phyloP scores from a whole-genome alignment of 176 grass and related monocot species.

The Carex cristatella region DNA sequence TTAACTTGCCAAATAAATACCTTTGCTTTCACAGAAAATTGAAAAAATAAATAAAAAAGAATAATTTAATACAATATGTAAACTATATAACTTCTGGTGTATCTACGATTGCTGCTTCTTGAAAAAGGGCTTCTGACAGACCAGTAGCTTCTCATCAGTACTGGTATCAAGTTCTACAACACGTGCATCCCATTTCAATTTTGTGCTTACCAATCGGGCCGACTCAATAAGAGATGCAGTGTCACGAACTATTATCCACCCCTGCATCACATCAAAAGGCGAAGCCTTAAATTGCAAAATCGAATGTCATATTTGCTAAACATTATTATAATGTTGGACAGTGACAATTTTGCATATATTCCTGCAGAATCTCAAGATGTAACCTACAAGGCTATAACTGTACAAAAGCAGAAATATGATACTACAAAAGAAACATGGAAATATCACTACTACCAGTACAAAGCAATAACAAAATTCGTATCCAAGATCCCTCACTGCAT shows the following conservation, averaged over 20 bases:
- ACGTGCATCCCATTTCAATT: slow-evolving; percentile 84
- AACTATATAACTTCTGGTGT: neutral
- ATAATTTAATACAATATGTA: slow-evolving; percentile 16
- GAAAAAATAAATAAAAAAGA: slow-evolving; percentile 1
- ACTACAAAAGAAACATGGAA: neutral
- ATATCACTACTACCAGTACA: no score
- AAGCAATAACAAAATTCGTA: no score
- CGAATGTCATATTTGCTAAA: neutral
- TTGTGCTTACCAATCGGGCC: slow-evolving; percentile 61
- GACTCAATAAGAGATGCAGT: slow-evolving; percentile 60
- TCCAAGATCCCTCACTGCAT: neutral
- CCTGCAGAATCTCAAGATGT: neutral
- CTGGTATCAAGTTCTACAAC: slow-evolving; percentile 73
- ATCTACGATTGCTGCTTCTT: slow-evolving; percentile 41
- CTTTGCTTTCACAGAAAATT: neutral
- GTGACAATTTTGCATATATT: neutral
- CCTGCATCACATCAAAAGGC: slow-evolving; percentile 37
- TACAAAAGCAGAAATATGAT: neutral
- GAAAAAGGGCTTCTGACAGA: slow-evolving; percentile 91
- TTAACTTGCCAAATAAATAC: neutral
- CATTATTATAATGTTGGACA: neutral
- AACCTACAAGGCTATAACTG: neutral
- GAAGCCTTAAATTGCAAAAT: neutral
- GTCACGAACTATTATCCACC: slow-evolving; percentile 87
- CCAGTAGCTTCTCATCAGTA: slow-evolving; percentile 84